These are phyloP conservation scores for Boletus insuetus DNA, from an alignment of 768 basidiomycete genomes.

Conservation along the genomic window DNA sequence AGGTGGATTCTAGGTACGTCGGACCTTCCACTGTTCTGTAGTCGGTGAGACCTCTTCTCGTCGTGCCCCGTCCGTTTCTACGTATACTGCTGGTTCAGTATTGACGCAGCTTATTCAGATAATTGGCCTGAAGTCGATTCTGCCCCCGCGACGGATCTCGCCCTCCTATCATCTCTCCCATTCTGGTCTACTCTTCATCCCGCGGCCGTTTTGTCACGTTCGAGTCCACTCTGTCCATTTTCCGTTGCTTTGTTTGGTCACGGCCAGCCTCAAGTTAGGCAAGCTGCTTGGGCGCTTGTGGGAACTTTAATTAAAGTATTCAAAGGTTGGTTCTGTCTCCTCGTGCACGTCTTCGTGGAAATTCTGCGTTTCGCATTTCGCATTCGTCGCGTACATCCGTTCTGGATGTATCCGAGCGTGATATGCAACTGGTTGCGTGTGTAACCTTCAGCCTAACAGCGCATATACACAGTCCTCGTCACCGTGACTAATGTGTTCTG, in stretches of 20 bases:
- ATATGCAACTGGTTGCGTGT: not conserved
- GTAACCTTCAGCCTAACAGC: not conserved
- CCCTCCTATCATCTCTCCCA: constrained; percentile 32
- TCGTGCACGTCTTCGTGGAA: not conserved
- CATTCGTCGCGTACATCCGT: not conserved
- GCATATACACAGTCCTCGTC: not conserved
- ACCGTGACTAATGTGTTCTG: constrained; percentile 4
- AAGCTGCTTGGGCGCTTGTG: constrained; percentile 66
- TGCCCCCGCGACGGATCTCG: not conserved
- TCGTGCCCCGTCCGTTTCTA: not conserved
- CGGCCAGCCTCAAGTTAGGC: constrained; percentile 69
- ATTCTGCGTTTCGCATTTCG: not conserved
- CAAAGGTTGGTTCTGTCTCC: constrained; percentile 39
- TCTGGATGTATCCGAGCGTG: not conserved
- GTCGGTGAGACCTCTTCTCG: not conserved
- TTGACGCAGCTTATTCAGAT: constrained; percentile 12
- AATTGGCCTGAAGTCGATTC: constrained; percentile 10
- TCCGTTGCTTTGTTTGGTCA: constrained; percentile 43
- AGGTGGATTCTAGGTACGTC: constrained; percentile 61
- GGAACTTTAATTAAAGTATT: constrained; percentile 37
- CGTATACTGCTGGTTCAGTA: not conserved
- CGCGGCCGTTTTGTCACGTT: constrained; percentile 40
- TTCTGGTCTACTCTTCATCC: constrained; percentile 62
- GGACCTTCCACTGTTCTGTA: not conserved
- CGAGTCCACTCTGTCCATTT: constrained; percentile 10